Evolutionary conservation across 1,139 yeast genomes (phyloP).

Genomic region (Candida tropicalis): DNA sequence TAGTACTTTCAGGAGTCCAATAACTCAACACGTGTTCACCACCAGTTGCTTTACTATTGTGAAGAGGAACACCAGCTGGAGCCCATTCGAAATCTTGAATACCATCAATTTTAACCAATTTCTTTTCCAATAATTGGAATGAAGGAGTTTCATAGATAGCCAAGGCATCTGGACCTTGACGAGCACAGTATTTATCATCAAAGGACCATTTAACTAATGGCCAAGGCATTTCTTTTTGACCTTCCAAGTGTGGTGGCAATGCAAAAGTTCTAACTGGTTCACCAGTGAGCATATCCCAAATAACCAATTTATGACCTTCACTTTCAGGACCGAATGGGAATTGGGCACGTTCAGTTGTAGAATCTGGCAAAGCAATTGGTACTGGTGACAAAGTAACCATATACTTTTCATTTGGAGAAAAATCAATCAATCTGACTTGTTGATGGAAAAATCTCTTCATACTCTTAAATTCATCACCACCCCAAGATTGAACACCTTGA

Average conservation of each 20-base stretch:
- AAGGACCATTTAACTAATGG: slow-evolving; percentile 96
- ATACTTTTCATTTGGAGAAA: slow-evolving; percentile 89
- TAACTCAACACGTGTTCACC: slow-evolving; percentile 76
- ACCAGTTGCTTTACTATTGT: slow-evolving; percentile 46
- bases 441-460: slow-evolving; percentile 84
- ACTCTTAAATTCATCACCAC: slow-evolving; percentile 79
- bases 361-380: slow-evolving; percentile 75
- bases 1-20: slow-evolving; percentile 95
- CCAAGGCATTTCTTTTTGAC: slow-evolving; percentile 83
- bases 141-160: slow-evolving; percentile 81
- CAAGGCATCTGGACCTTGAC: slow-evolving; percentile 91
- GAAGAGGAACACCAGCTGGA: slow-evolving; percentile 79
- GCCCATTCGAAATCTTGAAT: slow-evolving; percentile 94
- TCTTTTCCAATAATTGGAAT: slow-evolving; percentile 77
- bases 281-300: slow-evolving; percentile 90
- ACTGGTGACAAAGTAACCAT: slow-evolving; percentile 89
- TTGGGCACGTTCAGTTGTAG: slow-evolving; percentile 59
- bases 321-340: slow-evolving; percentile 88
- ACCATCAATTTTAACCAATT: slow-evolving; percentile 81
- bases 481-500: slow-evolving; percentile 97
- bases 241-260: slow-evolving; percentile 74
- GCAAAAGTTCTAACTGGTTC: slow-evolving; percentile 90
- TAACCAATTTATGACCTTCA: slow-evolving; percentile 90
- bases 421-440: slow-evolving; percentile 86
- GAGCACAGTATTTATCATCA: slow-evolving; percentile 93